phyloP scores from a whole-genome alignment of 345 rosid genomes.

The Raphanus raphanistrum region DNA sequence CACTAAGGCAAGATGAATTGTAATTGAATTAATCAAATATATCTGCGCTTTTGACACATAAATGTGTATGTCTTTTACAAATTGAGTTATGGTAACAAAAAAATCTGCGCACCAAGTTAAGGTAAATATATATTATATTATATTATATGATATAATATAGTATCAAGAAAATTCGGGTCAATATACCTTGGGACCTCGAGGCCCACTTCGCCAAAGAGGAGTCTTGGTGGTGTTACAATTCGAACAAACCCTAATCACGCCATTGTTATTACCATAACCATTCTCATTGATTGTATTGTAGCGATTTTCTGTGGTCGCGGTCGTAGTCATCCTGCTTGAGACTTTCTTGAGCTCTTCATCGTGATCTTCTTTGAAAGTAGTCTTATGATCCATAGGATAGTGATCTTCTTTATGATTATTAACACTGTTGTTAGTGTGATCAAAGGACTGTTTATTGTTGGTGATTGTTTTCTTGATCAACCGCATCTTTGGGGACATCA shows the following conservation, averaged over 20 bases:
- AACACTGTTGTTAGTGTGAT: constrained; percentile 2
- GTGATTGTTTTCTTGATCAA: constrained; percentile 74
- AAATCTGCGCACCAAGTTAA: neutral
- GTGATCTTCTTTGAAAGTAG: constrained; percentile 20
- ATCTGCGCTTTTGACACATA: too few relatives aligned
- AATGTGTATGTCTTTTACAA: neutral
- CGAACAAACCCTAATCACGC: constrained; percentile 55
- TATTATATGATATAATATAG: neutral
- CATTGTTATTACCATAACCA: constrained; percentile 38
- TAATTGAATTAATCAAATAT: neutral
- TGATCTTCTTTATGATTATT: constrained; percentile 6
- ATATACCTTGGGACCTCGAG: constrained; percentile 90
- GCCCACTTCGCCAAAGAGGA: constrained; percentile 99
- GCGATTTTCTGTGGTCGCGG: constrained; percentile 6
- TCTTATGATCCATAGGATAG: constrained; percentile 23
- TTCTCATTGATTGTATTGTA: constrained; percentile 29
- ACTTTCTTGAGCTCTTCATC: constrained; percentile 30
- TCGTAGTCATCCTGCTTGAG: constrained; percentile 16
- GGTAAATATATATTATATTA: neutral
- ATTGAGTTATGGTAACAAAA: neutral
- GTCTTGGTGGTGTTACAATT: constrained; percentile 95
- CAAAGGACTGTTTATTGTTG: constrained; percentile 21
- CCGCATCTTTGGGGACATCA: constrained; percentile 90
- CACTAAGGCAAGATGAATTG: neutral
- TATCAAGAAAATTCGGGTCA: neutral